Percentiles rank a stretch among this genome's conserved stretches.
These are phyloP conservation scores for Fraxinus cuspidata DNA, from an alignment of 257 asterid species.

Conservation along the genomic window DNA sequence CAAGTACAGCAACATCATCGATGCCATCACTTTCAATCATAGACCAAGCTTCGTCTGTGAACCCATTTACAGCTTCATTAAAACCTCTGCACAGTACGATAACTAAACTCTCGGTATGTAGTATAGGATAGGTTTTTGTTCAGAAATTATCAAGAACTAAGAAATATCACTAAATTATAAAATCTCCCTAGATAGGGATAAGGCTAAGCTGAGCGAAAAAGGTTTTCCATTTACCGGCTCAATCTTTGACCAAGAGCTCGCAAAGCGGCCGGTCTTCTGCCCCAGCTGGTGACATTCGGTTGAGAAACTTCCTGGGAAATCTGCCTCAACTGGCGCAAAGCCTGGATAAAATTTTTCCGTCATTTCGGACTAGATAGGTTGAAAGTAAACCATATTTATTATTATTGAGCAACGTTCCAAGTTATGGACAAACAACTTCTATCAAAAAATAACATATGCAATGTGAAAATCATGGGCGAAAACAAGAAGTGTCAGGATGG, in stretches of 20 bases:
- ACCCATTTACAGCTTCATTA: constrained; percentile 93
- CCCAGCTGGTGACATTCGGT: constrained; percentile 85
- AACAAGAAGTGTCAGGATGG: too few species aligned
- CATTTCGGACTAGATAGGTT: background rate
- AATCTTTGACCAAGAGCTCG: constrained; percentile 91
- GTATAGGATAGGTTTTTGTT: background rate
- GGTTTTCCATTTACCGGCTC: constrained; percentile 59
- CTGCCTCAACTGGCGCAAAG: constrained; percentile 88
- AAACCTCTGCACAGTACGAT: constrained; percentile 66
- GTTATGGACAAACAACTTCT: background rate
- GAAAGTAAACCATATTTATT: background rate
- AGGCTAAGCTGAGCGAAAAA: background rate
- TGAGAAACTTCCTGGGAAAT: constrained; percentile 85
- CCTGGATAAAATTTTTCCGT: constrained; percentile 41
- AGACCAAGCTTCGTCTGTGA: constrained; percentile 96
- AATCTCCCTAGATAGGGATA: background rate
- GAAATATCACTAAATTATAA: background rate
- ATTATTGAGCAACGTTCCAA: background rate
- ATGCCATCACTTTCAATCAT: constrained; percentile 82
- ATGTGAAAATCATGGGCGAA: background rate
- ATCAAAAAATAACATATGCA: background rate
- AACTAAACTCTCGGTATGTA: constrained; percentile 3
- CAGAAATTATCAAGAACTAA: background rate
- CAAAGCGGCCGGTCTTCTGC: constrained; percentile 90
- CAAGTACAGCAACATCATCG: constrained; percentile 90